phyloP scores from a whole-genome alignment of 164 flowering plant species.

The Amborella trichopoda region DNA sequence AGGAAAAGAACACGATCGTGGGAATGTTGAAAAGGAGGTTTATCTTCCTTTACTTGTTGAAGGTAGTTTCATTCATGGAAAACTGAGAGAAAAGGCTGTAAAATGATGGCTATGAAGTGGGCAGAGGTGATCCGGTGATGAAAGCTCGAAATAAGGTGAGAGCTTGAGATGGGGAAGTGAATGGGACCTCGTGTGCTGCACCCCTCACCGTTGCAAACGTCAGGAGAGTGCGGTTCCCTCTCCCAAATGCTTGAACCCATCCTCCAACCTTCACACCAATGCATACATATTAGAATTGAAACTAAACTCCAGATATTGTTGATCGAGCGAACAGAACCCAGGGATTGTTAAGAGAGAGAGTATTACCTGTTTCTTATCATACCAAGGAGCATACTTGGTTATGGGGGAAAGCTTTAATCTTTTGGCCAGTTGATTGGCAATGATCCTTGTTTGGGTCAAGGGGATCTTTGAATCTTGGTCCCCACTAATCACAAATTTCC shows the following conservation, averaged over 20 bases:
- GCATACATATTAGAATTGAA: too few species aligned
- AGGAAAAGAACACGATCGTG: too few species aligned
- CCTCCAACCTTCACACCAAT: conserved; percentile 30
- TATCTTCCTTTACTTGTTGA: too few species aligned
- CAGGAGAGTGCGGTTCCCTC: conserved; percentile 19
- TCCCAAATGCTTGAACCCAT: conserved; percentile 37
- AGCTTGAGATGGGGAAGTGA: conserved; percentile 32
- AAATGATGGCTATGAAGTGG: too few species aligned
- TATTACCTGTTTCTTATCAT: conserved; percentile 25
- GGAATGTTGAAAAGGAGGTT: too few species aligned
- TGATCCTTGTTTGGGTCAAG: conserved; percentile 32
- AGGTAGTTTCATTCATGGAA: too few species aligned
- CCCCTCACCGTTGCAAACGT: conserved; percentile 41
- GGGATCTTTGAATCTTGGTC: too few species aligned
- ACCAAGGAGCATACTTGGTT: conserved; percentile 28
- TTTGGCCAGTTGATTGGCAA: conserved; percentile 23
- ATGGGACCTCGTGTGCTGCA: conserved; percentile 42
- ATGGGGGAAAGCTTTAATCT: conserved; percentile 15
- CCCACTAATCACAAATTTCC: too few species aligned
- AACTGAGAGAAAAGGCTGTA: too few species aligned
- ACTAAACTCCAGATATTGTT: too few species aligned
- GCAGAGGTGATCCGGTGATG: conserved; percentile 15
- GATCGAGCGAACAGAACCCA: too few species aligned
- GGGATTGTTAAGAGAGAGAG: too few species aligned
- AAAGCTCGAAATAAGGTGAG: conserved; percentile 29